A percentile compares a stretch with the other conserved stretches of the same genome.
Evolutionary conservation across 2,329 filamentous ascomycete genomes (phyloP).

Genomic region (Grosmannia serpens): DNA sequence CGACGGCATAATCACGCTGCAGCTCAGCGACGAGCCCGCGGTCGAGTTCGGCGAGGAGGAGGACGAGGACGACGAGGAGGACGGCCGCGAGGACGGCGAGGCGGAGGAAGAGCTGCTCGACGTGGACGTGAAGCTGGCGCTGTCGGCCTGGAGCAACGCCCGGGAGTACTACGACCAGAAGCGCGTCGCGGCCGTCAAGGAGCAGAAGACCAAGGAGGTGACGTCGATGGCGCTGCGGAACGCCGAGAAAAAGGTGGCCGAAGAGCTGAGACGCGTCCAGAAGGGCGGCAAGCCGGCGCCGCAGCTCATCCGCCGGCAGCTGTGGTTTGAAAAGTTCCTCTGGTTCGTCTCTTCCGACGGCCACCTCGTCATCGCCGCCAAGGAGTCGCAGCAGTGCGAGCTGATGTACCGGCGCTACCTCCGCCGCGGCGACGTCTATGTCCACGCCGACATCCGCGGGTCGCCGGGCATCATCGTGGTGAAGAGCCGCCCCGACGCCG

Average conservation of each 20-base stretch:
- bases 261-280: slow-evolving; percentile 74
- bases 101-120: slow-evolving; percentile 44
- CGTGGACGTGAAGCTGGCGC: slow-evolving; percentile 73
- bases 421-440: slow-evolving; percentile 80
- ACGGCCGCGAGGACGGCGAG: slow-evolving; percentile 44
- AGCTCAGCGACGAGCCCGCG: slow-evolving; percentile 59
- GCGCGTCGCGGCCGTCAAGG: slow-evolving; percentile 71
- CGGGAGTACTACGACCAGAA: slow-evolving; percentile 86
- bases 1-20: slow-evolving; percentile 78
- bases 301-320: slow-evolving; percentile 66
- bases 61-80: slow-evolving; percentile 46
- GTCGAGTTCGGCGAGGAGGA: slow-evolving; percentile 39
- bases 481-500: slow-evolving; percentile 67
- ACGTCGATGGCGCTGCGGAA: slow-evolving; percentile 77
- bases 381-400: slow-evolving; percentile 82
- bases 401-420: slow-evolving; percentile 81
- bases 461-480: slow-evolving; percentile 70
- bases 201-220: slow-evolving; percentile 74
- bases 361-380: slow-evolving; percentile 81
- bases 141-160: slow-evolving; percentile 83
- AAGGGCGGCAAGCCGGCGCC: slow-evolving; percentile 83
- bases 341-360: slow-evolving; percentile 96
- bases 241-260: slow-evolving; percentile 76
- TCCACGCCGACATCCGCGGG: slow-evolving; percentile 79
- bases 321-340: slow-evolving; percentile 96